Base-by-base conservation (phyloP, 2,329 filamentous ascomycete species). In the Akanthomyces lecanii region DNA sequence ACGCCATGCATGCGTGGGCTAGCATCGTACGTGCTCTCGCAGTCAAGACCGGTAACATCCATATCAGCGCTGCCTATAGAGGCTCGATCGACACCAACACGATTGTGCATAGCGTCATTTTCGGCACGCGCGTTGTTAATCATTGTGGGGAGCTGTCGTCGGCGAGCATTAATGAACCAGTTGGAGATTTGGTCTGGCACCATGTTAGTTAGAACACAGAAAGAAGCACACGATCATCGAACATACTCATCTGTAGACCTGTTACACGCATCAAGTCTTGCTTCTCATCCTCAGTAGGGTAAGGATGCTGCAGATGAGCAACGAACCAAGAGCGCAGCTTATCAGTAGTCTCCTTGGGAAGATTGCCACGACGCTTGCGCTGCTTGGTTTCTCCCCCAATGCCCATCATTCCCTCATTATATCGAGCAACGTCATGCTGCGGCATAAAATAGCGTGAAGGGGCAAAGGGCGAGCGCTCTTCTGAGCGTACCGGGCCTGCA, bases 281-380 rank as follows among this genome's bases (percentile, higher is more conserved):
- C 75, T 96, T 96, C 77, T 96, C 89, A 66, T 96, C 91, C 74
- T 96, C 91, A 5, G 87, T 92, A 1, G 92, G 92, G 72, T 96
- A 96, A 0, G 92, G 91, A 71, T 95, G 91, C 65, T 87, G 81
- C 8, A 92, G 75, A 73, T 95, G 89, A n/a, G 82, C 81, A 58
- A 87, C 76, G 67, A 96, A 93, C 92, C 92, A 97, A 0, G 85
- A 80, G 61, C 90, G 85, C 47, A 97, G 80, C 67, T 90, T 88
- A 71, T 93, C 90, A 0, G 92, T 97, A 0, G 91, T 91, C 61
- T 92, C 89, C 72, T 96, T 96, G n/a, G 92, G 92, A 3, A 97
- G 80, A 71, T 97, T 97, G 1, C 92, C 92, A 45, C 92, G 83
- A 59, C 92, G 82, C 73, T 86, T 88, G 38, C 85, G 77, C 67